Base-by-base conservation (phyloP, 495 filamentous ascomycete species). In the Trichoderma gamsii region DNA sequence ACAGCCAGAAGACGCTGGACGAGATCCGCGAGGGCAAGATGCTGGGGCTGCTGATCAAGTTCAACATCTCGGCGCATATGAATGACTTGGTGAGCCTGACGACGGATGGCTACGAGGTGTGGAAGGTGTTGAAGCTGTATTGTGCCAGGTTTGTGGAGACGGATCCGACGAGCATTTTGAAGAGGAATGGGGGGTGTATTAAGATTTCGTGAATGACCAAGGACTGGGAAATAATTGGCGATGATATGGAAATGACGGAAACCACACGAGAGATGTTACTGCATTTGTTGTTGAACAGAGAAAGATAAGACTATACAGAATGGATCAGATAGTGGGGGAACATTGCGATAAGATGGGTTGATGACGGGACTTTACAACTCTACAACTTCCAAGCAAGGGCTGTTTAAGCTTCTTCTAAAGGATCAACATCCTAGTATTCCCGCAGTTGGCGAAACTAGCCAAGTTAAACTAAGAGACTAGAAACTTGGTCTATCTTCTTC, bases 31-130 rank as follows among this genome's bases (percentile, higher is more conserved):
- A 61, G 56, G 56, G 56, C 56, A 61, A 61, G 56, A 61, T 61
- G 56, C 56, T 61, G 56, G 56, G 56, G 8, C 7, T 61, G 56
- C 7, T 61, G 56, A 61, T 61, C 56, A 61, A 61, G 56, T 61
- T 61, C 25, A 61, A 61, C 56, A 61, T 61, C 25, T 61, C 56
- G 56, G 56, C 56, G 25, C 56, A 61, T 61, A 61, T 61, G 56
- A 61, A 61, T 11, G 56, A 61, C 56, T 16, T 61, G 23, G 56
- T 61, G 25, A 61, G 56, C 56, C 35, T 61, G 56, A 61, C 56
- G 23, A 61, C 29, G 56, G 56, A 61, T 32, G 56, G 56, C 25
- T 61, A 61, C 29, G 56, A 61, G 56, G 56, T 61, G 56, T 61
- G 56, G 56, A 61, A 61, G 25, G 56, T 61, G 25, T 18, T 61